phyloP scores from a whole-genome alignment of 495 filamentous ascomycete genomes.

The Lophium mytilinum region DNA sequence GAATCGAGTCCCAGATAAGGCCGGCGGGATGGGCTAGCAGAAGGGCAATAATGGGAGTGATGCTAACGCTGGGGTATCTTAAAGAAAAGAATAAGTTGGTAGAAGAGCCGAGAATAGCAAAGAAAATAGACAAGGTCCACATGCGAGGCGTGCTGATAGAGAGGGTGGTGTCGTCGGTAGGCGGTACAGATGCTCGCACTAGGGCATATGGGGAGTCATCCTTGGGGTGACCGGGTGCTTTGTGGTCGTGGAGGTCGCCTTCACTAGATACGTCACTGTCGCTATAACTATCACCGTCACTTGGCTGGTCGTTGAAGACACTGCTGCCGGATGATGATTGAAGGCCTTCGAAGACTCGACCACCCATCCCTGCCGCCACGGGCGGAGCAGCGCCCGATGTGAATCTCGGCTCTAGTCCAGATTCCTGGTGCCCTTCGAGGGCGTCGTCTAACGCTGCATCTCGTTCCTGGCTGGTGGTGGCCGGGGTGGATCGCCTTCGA shows the following conservation, averaged over 20 bases:
- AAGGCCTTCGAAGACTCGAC: slow-evolving; percentile 12
- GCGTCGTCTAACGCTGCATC: slow-evolving; percentile 1
- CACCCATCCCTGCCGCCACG: not conserved
- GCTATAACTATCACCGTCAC: slow-evolving; percentile 11
- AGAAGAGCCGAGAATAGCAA: slow-evolving; percentile 69
- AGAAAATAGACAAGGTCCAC: slow-evolving; percentile 72
- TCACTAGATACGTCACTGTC: slow-evolving; percentile 1
- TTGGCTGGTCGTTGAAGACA: not conserved
- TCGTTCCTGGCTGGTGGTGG: not conserved
- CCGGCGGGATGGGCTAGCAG: slow-evolving; percentile 75
- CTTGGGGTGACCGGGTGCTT: not conserved
- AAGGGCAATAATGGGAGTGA: slow-evolving; percentile 76
- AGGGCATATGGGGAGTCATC: slow-evolving; percentile 27
- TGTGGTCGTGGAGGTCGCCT: slow-evolving; percentile 12
- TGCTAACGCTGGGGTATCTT: slow-evolving; percentile 77
- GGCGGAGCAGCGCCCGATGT: slow-evolving; percentile 4
- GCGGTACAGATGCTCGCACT: slow-evolving; percentile 69
- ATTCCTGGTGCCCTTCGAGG: slow-evolving; percentile 13
- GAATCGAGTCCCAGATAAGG: slow-evolving; percentile 62
- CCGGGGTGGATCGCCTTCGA: not conserved
- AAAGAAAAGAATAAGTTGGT: slow-evolving; percentile 80
- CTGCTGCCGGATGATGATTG: slow-evolving; percentile 20
- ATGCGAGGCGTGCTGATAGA: slow-evolving; percentile 84
- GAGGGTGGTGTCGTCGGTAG: slow-evolving; percentile 60
- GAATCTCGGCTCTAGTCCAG: slow-evolving; percentile 18